Evolutionary conservation across 2,329 filamentous ascomycete genomes (phyloP), one percentile per base, ranked within the genome.

Genomic region (Paraconiothyrium brasiliense): DNA sequence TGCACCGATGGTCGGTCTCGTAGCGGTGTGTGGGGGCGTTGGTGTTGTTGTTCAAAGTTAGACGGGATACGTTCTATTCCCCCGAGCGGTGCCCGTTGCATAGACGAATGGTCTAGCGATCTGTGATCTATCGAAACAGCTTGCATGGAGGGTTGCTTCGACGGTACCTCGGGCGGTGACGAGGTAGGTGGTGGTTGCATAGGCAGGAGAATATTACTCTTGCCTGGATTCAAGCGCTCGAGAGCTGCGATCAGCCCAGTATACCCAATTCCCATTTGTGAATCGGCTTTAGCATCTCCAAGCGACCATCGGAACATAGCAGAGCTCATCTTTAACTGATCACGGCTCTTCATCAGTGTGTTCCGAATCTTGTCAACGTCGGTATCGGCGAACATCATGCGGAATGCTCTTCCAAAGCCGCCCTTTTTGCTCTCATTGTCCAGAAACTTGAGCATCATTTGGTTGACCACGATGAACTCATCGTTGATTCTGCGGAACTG

Each of bases 301-400:
- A 90, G 79, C 22, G 85, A 87, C 87, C 88, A 91, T 66, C 89
- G 85, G 74, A 91, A 87, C 68, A 89, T 84, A 48, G 88, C 81
- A 8, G 87, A 85, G 70, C 87, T 89, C 82, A 90, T 87, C 67
- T 84, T 85, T 52, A 91, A 76, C 2, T 86, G 84, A 67, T 90
- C 88, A 10, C 86, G 83, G 13, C 85, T 89, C 72, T 84, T 86
- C 10, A 79, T 80, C 9, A 91, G 79, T 11, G 85, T 86, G 3
- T 79, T 76, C 46, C 84, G 83, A 80, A 90, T 85, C 75, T 85
- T 88, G 54, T 85, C 82, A 49, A 90, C 84, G 58, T 90, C 87
- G 55, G 84, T 84, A 60, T 89, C 75, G n/a, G 74, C 74, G 52
- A 77, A 77, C 73, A 76, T 75, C 78, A 86, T 88, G 54, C 87